Evolutionary conservation across 192 early-diverging fungal genomes (phyloP).

Genomic region (Chytriomyces sp.): DNA sequence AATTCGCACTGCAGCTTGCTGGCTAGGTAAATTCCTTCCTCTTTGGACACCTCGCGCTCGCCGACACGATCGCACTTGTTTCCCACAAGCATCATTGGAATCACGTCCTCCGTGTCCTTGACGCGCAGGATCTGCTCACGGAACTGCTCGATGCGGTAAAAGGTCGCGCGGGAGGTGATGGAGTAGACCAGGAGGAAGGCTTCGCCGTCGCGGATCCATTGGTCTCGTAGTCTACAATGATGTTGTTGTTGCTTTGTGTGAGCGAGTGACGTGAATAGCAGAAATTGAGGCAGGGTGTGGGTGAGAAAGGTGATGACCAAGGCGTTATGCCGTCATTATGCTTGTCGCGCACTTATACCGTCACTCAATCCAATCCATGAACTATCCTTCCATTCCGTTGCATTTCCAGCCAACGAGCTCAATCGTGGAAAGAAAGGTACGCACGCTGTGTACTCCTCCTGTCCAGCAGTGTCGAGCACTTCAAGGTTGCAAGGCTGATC

Average conservation of each 20-base stretch:
- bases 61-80: slow-evolving; percentile 89
- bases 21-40: slow-evolving; percentile 82
- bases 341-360: too few species aligned
- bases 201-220: slow-evolving; percentile 96
- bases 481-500: slow-evolving; percentile 85
- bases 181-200: slow-evolving; percentile 93
- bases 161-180: slow-evolving; percentile 88
- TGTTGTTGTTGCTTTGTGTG: slow-evolving; percentile 15
- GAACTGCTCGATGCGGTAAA: slow-evolving; percentile 89
- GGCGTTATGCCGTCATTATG: too few species aligned
- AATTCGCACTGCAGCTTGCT: slow-evolving; percentile 76
- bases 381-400: too few species aligned
- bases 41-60: slow-evolving; percentile 82
- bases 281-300: slow-evolving; percentile 8
- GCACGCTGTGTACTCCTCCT: slow-evolving; percentile 87
- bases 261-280: background rate
- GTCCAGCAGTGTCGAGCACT: slow-evolving; percentile 94
- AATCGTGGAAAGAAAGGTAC: background rate
- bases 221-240: slow-evolving; percentile 88
- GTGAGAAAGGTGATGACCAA: too few species aligned
- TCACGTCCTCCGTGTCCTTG: slow-evolving; percentile 82
- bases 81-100: slow-evolving; percentile 87
- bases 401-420: too few species aligned
- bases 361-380: too few species aligned
- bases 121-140: slow-evolving; percentile 92